Evolutionary conservation across 2,329 filamentous ascomycete genomes (phyloP), one percentile per base, ranked within the genome.

Genomic region (Diaporthe caulivora): DNA sequence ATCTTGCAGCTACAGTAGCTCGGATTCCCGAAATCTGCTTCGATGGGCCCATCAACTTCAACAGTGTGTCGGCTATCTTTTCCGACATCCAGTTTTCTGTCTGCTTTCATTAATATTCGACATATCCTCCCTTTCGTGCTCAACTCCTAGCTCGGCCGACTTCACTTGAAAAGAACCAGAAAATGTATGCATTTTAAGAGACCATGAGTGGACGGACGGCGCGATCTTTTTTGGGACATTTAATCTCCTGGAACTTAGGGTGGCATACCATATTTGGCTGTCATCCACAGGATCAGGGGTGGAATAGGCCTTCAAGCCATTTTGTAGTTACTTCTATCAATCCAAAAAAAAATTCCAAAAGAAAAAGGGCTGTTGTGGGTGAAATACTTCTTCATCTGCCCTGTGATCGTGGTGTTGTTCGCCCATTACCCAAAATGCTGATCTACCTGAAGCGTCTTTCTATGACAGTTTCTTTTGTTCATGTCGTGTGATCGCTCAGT

Each of bases 311-410:
- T 53, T 2, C 34, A 21, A 37, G 62, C 2, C 62, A 67, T 21
- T 67, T 53, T 53, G 44, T 53, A 67, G 53, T 29, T 26, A 67
- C 7, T 37, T 51, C 47, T 67, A 21, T 7, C 11, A 40, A 40
- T 10, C 9, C 5, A n/a, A n/a, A n/a, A n/a, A n/a, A n/a, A n/a
- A n/a, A n/a, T n/a, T 34, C 9, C 5, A 24, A 26, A 51, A 8
- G 24, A 26, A 40, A 65, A 53, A 18, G 37, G 31, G 47, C 18
- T 67, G 47, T 67, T 67, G 44, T 51, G 62, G 62, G 51, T 67
- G 31, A 3, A 67, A 67, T n/a, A 1, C 6, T 24, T 31, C 9
- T 40, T 26, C 15, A 13, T 0, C 21, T 13, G 34, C 21, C 2
- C 18, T 53, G 29, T 51, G 42, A 24, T 11, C 26, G 34, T 26